Base-by-base conservation (phyloP, 2,329 filamentous ascomycete genomes). In the Elsinoe fawcettii region DNA sequence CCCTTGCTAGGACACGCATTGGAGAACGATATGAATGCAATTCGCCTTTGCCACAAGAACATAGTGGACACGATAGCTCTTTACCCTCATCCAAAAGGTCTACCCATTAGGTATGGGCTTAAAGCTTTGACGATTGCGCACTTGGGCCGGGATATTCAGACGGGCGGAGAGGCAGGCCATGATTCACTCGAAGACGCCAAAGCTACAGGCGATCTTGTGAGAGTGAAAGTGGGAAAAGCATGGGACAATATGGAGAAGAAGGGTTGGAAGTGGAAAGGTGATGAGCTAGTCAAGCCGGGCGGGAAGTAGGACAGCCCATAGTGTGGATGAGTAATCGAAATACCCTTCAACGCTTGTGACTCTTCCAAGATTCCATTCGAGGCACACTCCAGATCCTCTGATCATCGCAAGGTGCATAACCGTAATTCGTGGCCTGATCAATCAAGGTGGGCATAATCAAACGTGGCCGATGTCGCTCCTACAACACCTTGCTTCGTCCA, bases 121-220 rank as follows among this genome's bases (percentile, higher is more conserved):
- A 90, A 88, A 66, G 75, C 76, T 59, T 80, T 99, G 0, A 85
- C 86, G 67, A 80, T 83, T 49, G 76, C 73, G n/a, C 76, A 87
- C 60, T 79, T 99, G 5, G 80, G 84, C 58, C 79, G 85, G 23
- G 81, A 85, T 55, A 96, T 99, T 36, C 93, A 99, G 71, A 82
- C 83, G 34, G 86, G 85, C 43, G 80, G 74, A 11, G 64, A 71
- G 18, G 59, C 61, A 1, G 93, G 93, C 0, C 93, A 99, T 70
- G 93, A 99, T 73, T 95, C 89, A 23, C 86, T 86, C 23, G 93
- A 99, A 70, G 93, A 99, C 67, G 90, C 93, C 0, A 80, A 86
- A 47, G 88, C 91, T 0, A 92, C 95, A 0, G 93, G 92, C 0
- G 90, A 97, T 60, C 71, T 99, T 54, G 88, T 95, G 0, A 77